phyloP scores from a whole-genome alignment of 73 alveolate genomes.

The Breviolum minutum region DNA sequence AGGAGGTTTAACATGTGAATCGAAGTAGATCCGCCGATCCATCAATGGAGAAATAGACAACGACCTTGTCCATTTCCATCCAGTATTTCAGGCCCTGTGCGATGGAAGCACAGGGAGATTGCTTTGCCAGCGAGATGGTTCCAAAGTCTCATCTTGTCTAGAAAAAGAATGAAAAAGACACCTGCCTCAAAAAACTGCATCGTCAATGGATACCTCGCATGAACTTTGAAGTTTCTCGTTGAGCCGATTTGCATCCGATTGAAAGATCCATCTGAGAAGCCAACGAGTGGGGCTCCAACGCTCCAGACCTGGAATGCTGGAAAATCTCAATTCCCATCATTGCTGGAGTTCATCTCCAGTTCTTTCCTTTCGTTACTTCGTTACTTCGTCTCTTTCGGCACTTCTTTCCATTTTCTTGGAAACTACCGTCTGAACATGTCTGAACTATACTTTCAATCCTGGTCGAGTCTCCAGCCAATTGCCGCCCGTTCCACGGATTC shows the following conservation, averaged over 20 bases:
- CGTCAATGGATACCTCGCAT: conserved; percentile 51
- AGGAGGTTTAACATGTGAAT: not conserved
- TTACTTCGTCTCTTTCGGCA: too few relatives aligned
- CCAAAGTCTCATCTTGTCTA: not conserved
- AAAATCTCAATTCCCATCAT: too few relatives aligned
- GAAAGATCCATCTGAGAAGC: not conserved
- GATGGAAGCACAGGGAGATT: not conserved
- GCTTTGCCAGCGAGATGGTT: not conserved
- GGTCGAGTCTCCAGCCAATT: not conserved
- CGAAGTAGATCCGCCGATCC: not conserved
- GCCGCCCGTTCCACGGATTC: conserved; percentile 39
- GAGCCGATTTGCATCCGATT: too few relatives aligned
- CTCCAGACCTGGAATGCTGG: conserved; percentile 19
- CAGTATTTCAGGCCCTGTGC: conserved; percentile 47
- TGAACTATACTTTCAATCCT: not conserved
- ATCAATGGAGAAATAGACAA: not conserved
- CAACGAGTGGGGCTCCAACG: conserved; percentile 42
- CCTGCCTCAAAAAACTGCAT: conserved; percentile 75
- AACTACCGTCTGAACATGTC: not conserved
- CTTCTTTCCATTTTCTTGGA: not conserved
- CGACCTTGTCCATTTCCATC: conserved; percentile 79
- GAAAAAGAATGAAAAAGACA: not conserved
- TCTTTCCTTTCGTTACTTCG: too few relatives aligned
- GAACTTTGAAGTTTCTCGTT: not conserved
- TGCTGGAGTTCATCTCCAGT: too few relatives aligned